A percentile compares a stretch with the other conserved stretches of the same genome.
Evolutionary conservation across 495 filamentous ascomycete genomes (phyloP).

Genomic region (Penicillium chermesinum): DNA sequence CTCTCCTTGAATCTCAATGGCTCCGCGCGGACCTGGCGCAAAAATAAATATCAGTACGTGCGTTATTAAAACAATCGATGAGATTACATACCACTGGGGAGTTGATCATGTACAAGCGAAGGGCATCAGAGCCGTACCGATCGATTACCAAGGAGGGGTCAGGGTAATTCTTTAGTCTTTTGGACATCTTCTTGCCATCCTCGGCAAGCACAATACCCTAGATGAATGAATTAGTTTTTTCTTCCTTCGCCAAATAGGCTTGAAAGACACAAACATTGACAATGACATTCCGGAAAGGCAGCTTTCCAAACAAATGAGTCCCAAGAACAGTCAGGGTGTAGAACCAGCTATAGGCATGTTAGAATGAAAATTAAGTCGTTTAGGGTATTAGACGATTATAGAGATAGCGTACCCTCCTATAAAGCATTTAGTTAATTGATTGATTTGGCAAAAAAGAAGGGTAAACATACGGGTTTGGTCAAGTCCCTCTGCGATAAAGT

Average conservation of each 20-base stretch:
- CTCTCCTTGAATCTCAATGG: slow-evolving; percentile 86
- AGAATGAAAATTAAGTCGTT: too few species aligned
- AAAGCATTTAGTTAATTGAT: too few species aligned
- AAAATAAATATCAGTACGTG: too few species aligned
- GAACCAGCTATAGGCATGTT: slow-evolving; percentile 60
- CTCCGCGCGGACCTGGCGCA: slow-evolving; percentile 78
- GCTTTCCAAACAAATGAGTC: slow-evolving; percentile 80
- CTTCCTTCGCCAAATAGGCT: too few species aligned
- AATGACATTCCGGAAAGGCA: slow-evolving; percentile 94
- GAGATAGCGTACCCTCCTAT: too few species aligned
- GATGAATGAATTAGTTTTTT: too few species aligned
- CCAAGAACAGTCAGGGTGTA: slow-evolving; percentile 90
- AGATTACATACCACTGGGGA: slow-evolving; percentile 95
- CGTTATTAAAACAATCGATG: too few species aligned
- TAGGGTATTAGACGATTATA: too few species aligned
- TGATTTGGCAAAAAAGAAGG: too few species aligned
- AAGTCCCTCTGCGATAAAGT: slow-evolving; percentile 96
- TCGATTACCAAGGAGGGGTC: slow-evolving; percentile 82
- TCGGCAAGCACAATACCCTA: slow-evolving; percentile 93
- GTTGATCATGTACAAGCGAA: slow-evolving; percentile 94
- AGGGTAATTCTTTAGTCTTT: slow-evolving; percentile 95
- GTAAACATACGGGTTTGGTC: slow-evolving; percentile 76
- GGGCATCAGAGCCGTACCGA: slow-evolving; percentile 87
- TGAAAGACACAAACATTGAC: too few species aligned
- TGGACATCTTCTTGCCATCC: slow-evolving; percentile 99